Evolutionary conservation across 2,329 filamentous ascomycete genomes (phyloP), one percentile per base, ranked within the genome.

Genomic region (Arthrobotrys conoides): DNA sequence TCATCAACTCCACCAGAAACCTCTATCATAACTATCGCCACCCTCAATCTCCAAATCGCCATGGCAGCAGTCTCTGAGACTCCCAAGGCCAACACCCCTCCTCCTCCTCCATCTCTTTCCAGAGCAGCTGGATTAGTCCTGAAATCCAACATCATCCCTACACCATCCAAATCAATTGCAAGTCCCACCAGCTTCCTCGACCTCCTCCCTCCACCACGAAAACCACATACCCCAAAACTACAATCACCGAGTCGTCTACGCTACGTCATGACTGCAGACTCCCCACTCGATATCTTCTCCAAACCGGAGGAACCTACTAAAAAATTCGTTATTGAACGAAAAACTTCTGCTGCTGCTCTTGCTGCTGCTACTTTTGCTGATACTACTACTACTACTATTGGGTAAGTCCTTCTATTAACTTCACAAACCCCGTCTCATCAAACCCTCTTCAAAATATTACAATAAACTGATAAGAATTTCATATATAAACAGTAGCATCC

Each of bases 201-300:
- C 12, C 10, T 16, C 14, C 20, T 20, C 3, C 36, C 57, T 2
- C 20, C 22, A 61, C 20, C 38, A 44, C 36, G 57, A 6, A 61
- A 61, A 61, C 36, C 57, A n/a, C 20, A 41, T n/a, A 36, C 57
- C n/a, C 36, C 33, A 24, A 61, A 44, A 9, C 20, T 44, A 22
- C 18, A 41, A 8, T 44, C 57, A 16, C 36, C 57, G 3, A 44
- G 57, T 33, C 57, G 57, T 27, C 36, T 61, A 44, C 57, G 57
- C 20, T 61, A 44, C 57, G 57, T 61, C 36, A 61, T 36, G 33
- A 61, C 14, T 18, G 33, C 57, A n/a, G 57, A 61, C 24, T 5
- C 18, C 8, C 57, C 57, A 4, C 20, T 61, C 12, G 57, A 61
- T 18, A 20, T 61, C 20, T 61, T 61, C 20, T 61, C 57, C 14